Base-by-base conservation (phyloP, 2,329 filamentous ascomycete genomes). In the Epicoccum nigrum region DNA sequence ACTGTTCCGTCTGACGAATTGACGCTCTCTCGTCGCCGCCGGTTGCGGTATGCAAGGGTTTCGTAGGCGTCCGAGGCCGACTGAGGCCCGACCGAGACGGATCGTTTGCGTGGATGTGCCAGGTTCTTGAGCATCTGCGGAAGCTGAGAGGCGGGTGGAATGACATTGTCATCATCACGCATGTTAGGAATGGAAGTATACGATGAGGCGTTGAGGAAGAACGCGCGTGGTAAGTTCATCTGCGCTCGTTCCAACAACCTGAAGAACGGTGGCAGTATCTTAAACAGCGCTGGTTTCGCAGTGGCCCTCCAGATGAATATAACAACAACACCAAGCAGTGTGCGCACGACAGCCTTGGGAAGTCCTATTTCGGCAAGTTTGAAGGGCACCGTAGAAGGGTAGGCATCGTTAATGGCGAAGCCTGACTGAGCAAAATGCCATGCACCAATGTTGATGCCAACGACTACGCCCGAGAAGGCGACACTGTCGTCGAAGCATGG, bases 401-500 rank as follows among this genome's bases (percentile, higher is more conserved):
- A 79, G 4, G 83, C 82, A 15, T 77, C 65, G 51, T 80, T 67
- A 74, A 78, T 79, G 1, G 81, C 77, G 62, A 78, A 80, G 11
- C 74, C 72, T 7, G 85, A 85, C 46, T 81, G 81, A 1, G 83
- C 82, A 63, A 89, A 90, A 64, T 92, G 89, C 93, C 92, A 97
- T 7, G 85, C 87, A 8, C 89, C 93, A 53, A 89, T 75, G 65
- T 95, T 88, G 38, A 90, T 79, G 0, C 94, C 94, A 63, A 97
- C 89, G 46, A 96, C 82, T 17, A 97, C 92, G 1, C 90, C 93
- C 16, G 91, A 87, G 74, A 97, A 97, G 3, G 92, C 87, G 40
- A 97, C 90, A 63, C 90, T 96, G 75, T 97, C 93, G 70, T 97
- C 93, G 69, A 95, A 97, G 73, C 93, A 97, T 4, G 93, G 93